Percentiles rank a stretch among this genome's conserved stretches.
Evolutionary conservation across 345 rosid species (phyloP).

Genomic region (Syzygium grande): DNA sequence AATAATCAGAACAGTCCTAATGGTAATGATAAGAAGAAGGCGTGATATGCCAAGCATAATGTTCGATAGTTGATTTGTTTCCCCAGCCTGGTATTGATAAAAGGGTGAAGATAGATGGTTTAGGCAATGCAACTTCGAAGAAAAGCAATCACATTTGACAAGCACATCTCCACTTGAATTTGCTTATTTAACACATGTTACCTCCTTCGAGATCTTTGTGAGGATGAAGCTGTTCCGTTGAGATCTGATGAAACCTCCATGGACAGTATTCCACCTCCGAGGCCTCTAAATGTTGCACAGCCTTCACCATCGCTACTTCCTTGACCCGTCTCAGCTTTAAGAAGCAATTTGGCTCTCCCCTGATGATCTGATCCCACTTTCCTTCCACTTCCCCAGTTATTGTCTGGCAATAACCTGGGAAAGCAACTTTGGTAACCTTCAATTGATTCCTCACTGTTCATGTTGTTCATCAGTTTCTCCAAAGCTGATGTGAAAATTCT

Average conservation of each 20-base stretch:
- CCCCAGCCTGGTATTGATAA: neutral
- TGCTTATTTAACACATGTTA: neutral
- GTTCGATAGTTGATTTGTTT: neutral
- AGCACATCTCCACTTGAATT: neutral
- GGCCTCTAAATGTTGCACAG: neutral
- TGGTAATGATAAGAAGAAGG: neutral
- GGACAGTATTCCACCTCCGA: neutral
- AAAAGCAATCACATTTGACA: neutral
- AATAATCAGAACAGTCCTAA: neutral
- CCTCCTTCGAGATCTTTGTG: neutral
- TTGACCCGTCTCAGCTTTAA: neutral
- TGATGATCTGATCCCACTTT: neutral
- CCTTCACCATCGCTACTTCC: neutral
- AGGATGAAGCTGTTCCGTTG: neutral
- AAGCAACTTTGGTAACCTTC: neutral
- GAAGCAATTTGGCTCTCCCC: neutral
- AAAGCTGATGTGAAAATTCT: conserved; percentile 3
- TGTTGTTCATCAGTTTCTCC: neutral
- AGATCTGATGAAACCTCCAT: neutral
- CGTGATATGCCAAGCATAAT: neutral
- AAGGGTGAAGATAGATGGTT: neutral
- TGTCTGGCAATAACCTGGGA: neutral
- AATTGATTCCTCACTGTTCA: neutral
- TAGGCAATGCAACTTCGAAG: neutral
- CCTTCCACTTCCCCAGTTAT: neutral